Conservation (phyloP, 2,329 filamentous ascomycete genomes). For the Rachicladosporium sp. region DNA sequence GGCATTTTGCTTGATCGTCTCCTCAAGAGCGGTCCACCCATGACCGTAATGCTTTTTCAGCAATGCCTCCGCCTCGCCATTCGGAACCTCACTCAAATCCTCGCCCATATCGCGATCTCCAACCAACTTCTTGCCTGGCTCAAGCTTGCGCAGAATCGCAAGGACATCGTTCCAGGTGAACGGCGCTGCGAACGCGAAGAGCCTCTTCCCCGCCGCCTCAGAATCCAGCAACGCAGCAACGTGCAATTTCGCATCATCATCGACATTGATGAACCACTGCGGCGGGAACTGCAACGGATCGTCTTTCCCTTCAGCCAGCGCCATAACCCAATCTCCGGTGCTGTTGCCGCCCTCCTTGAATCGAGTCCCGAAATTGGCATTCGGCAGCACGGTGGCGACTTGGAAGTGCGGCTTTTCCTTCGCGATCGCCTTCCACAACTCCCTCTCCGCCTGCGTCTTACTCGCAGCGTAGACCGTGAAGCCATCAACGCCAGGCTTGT, state of each 20-base stretch:
- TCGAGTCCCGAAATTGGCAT: neutral
- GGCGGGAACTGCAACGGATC: neutral
- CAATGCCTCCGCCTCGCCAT: slow-evolving; percentile 15
- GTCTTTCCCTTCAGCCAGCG: neutral
- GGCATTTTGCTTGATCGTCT: slow-evolving; percentile 8
- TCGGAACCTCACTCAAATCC: slow-evolving; percentile 16
- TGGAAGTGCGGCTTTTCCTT: slow-evolving; percentile 31
- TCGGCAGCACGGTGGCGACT: slow-evolving; percentile 27
- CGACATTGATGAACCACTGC: slow-evolving; percentile 31
- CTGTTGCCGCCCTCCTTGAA: slow-evolving; percentile 1
- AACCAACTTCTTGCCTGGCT: slow-evolving; percentile 24
- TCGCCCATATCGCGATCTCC: slow-evolving; percentile 9
- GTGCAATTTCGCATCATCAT: slow-evolving; percentile 41
- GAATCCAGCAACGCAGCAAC: slow-evolving; percentile 38
- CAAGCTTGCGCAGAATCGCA: slow-evolving; percentile 24
- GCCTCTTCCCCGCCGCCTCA: slow-evolving; percentile 34
- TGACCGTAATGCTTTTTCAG: slow-evolving; percentile 19
- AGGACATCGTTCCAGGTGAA: slow-evolving; percentile 38
- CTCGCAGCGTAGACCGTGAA: slow-evolving; percentile 32
- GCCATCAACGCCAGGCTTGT: slow-evolving; percentile 21
- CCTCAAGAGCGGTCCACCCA: slow-evolving; percentile 13
- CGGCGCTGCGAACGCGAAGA: slow-evolving; percentile 41
- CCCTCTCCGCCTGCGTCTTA: slow-evolving; percentile 36
- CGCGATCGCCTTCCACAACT: slow-evolving; percentile 34
- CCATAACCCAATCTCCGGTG: neutral